Base-by-base conservation (phyloP, 2,329 filamentous ascomycete genomes). In the Fusarium coffeatum region DNA sequence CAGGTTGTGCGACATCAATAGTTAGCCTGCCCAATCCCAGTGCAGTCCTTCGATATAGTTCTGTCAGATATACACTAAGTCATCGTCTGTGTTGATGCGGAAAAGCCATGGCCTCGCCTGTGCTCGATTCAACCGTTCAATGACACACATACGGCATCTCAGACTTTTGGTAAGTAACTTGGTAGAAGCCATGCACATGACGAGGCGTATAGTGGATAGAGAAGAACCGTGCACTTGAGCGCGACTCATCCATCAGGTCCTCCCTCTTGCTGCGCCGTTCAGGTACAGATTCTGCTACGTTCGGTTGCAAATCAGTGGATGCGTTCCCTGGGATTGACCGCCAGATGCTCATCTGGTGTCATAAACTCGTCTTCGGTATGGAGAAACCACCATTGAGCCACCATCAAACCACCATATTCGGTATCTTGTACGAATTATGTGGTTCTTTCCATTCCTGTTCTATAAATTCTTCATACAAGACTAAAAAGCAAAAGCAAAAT, bases 211-310 rank as follows among this genome's bases (percentile, higher is more conserved):
- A 27, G 48, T 51, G 48, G 48, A 23, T 25, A 41, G 23, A 28
- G 18, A 11, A 41, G 23, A 55, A 40, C 64, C 51, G 58, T 68
- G 57, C 51, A 43, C 46, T 37, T 32, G 42, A 40, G 48, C 37
- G 43, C 47, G 40, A 48, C 37, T 41, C 27, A 40, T 60, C 22
- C 46, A 60, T 65, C 37, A 37, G 34, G 34, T 37, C 34, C 34
- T n/a, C 34, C 18, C 46, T 42, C 63, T 51, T 40, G 63, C 64
- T 67, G 63, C 45, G 63, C 63, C 63, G 43, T 66, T 61, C 15
- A 23, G 27, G 42, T 50, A 61, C 55, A 62, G 32, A 27, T 54
- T 43, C 45, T 66, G 43, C 20, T 47, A 67, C 64, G 40, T 42
- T 42, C 28, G 34, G 32, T 34, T 46, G 40, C 25, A 15, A 51